A percentile compares a stretch with the other conserved stretches of the same genome.
phyloP scores from a whole-genome alignment of 306 rosid genomes.

The Sphenostylis stenocarpa region DNA sequence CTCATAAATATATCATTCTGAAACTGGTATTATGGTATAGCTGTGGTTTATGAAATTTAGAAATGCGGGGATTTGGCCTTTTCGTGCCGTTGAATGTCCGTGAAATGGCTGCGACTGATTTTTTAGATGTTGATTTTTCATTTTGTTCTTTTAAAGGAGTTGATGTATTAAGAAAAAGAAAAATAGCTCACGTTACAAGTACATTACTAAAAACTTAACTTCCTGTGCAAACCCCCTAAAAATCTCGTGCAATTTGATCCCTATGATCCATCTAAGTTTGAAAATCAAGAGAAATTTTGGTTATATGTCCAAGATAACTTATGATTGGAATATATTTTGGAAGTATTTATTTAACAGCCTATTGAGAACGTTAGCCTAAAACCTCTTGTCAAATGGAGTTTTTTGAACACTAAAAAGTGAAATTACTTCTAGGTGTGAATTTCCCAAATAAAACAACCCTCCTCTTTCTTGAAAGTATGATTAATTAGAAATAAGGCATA shows the following conservation, averaged over 20 bases:
- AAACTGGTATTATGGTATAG: neutral
- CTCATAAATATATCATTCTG: neutral
- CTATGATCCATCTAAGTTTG: neutral
- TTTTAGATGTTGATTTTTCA: neutral
- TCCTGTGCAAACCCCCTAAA: neutral
- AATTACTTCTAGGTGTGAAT: neutral
- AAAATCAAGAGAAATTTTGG: neutral
- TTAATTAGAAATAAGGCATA: neutral
- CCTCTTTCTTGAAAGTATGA: neutral
- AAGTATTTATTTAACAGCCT: neutral
- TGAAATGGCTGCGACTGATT: neutral
- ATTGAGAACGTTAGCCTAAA: neutral
- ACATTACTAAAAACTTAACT: neutral
- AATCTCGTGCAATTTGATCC: constrained; percentile 9
- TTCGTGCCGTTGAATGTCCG: neutral
- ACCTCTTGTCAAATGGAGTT: constrained; percentile 1
- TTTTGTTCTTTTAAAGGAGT: constrained; percentile 13
- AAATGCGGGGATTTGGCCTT: neutral
- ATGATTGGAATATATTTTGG: neutral
- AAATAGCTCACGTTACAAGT: neutral
- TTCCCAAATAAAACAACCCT: neutral
- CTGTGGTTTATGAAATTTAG: constrained; percentile 4
- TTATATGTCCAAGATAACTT: constrained; percentile 5
- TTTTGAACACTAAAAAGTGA: neutral
- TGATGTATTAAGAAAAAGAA: constrained; percentile 13